A percentile compares a stretch with the other conserved stretches of the same genome.
Conservation (phyloP, 2,329 filamentous ascomycete genomes). For the Botrytis squamosa region DNA sequence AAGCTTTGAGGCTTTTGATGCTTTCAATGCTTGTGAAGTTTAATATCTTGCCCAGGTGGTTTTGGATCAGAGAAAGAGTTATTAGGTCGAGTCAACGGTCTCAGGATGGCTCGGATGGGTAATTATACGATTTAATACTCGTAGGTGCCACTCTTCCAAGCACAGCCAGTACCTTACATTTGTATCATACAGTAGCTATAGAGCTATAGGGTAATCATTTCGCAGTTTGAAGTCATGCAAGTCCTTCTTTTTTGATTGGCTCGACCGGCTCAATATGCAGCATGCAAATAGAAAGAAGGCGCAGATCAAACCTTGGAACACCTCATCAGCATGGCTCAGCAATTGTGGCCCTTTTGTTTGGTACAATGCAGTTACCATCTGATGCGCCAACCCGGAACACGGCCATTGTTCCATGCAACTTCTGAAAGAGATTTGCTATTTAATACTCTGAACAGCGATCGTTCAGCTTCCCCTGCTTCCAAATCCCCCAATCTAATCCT, state of each 20-base stretch:
- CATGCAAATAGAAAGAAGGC: background rate
- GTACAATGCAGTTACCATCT: background rate
- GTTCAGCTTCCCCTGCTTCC: constrained; percentile 2
- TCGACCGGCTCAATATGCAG: background rate
- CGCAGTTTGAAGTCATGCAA: background rate
- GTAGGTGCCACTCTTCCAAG: background rate
- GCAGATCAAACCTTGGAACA: background rate
- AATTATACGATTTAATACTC: background rate
- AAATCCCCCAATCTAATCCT: constrained; percentile 6
- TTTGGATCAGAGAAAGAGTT: background rate
- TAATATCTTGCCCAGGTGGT: background rate
- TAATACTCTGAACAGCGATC: background rate
- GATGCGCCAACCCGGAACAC: constrained; percentile 19
- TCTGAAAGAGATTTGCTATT: constrained; percentile 6
- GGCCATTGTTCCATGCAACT: constrained; percentile 9
- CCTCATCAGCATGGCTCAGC: constrained; percentile 15
- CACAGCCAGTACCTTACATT: background rate
- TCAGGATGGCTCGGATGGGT: background rate
- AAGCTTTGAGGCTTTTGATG: constrained; percentile 3
- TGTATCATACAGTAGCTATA: background rate
- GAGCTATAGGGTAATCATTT: background rate
- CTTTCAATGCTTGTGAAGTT: background rate
- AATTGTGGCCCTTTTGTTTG: background rate
- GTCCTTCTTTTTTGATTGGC: background rate
- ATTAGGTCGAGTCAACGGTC: background rate